Conservation (phyloP, 108 stramenopile species). For the Fistulifera solaris region DNA sequence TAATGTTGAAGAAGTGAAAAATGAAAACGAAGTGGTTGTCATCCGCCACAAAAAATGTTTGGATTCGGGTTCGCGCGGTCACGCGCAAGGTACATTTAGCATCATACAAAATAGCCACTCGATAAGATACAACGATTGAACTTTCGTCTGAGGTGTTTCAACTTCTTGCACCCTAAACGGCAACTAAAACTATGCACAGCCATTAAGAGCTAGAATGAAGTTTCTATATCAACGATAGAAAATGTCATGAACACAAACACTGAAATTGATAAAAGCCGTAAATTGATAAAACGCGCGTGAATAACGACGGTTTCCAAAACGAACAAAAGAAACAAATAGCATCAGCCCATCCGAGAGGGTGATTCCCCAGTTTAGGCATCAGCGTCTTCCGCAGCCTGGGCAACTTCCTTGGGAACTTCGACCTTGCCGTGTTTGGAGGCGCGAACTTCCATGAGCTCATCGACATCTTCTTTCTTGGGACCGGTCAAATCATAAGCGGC, state of each 20-base stretch:
- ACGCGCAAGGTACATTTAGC: no score
- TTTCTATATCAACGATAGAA: no score
- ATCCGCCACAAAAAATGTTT: no score
- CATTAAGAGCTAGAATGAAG: no score
- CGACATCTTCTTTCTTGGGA: slow-evolving; percentile 48
- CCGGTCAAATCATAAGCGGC: slow-evolving; percentile 45
- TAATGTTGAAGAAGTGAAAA: no score
- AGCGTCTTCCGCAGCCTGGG: slow-evolving; percentile 25
- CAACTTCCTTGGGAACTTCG: slow-evolving; percentile 39
- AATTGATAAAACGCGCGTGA: slow-evolving; percentile 18
- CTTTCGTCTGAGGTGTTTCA: no score
- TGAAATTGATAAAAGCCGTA: slow-evolving; percentile 45
- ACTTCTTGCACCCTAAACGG: no score
- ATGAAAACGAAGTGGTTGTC: no score
- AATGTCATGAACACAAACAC: slow-evolving; percentile 3
- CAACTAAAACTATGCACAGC: no score
- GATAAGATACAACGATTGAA: no score
- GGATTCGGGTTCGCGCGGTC: no score
- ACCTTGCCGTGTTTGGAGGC: slow-evolving; percentile 51
- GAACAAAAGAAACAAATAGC: slow-evolving; percentile 39
- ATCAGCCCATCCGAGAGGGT: slow-evolving; percentile 40
- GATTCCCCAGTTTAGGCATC: background rate
- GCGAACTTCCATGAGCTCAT: slow-evolving; percentile 52
- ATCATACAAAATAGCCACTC: no score
- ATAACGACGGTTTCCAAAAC: slow-evolving; percentile 38